Percentiles rank a stretch among this genome's conserved stretches.
Conservation (phyloP, 2,329 filamentous ascomycete genomes). For the Chaetomium sp. region DNA sequence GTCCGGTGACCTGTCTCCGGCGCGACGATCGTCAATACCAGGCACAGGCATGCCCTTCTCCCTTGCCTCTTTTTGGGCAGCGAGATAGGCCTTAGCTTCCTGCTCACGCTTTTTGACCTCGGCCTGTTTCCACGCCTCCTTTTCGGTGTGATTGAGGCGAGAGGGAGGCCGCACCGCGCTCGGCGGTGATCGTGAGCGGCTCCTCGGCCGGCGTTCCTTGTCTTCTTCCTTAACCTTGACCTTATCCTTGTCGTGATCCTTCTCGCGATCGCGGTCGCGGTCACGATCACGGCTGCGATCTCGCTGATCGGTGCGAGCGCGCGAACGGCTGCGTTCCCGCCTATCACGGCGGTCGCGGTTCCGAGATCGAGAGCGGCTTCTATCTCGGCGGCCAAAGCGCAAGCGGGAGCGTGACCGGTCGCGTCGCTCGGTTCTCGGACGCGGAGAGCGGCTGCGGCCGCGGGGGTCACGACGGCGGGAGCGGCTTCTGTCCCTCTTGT, state of each 20-base stretch:
- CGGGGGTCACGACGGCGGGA: conserved; percentile 35
- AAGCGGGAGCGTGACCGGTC: conserved; percentile 39
- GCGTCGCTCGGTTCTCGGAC: conserved; percentile 35
- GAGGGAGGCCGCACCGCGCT: conserved; percentile 42
- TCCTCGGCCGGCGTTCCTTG: conserved; percentile 41
- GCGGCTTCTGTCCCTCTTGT: conserved; percentile 34
- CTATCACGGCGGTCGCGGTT: conserved; percentile 38
- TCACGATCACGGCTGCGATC: conserved; percentile 25
- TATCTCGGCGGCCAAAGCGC: conserved; percentile 36
- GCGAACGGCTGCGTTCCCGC: conserved; percentile 32
- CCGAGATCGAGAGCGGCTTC: conserved; percentile 44
- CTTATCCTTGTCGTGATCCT: conserved; percentile 27
- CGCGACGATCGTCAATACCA: conserved; percentile 57
- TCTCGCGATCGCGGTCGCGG: conserved; percentile 29
- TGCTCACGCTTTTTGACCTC: conserved; percentile 64
- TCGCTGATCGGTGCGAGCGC: conserved; percentile 18
- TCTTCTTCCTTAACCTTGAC: conserved; percentile 28
- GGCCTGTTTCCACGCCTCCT: conserved; percentile 61
- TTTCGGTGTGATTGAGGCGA: conserved; percentile 50
- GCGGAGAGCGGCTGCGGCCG: conserved; percentile 37
- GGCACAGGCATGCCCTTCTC: conserved; percentile 61
- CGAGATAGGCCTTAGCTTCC: conserved; percentile 66
- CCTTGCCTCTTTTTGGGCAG: conserved; percentile 62
- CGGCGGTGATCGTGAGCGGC: conserved; percentile 48
- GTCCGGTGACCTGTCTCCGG: conserved; percentile 38